A percentile compares a stretch with the other conserved stretches of the same genome.
These are phyloP conservation scores for Cylindrotheca closterium DNA, from an alignment of 108 stramenopile species.

Conservation along the genomic window DNA sequence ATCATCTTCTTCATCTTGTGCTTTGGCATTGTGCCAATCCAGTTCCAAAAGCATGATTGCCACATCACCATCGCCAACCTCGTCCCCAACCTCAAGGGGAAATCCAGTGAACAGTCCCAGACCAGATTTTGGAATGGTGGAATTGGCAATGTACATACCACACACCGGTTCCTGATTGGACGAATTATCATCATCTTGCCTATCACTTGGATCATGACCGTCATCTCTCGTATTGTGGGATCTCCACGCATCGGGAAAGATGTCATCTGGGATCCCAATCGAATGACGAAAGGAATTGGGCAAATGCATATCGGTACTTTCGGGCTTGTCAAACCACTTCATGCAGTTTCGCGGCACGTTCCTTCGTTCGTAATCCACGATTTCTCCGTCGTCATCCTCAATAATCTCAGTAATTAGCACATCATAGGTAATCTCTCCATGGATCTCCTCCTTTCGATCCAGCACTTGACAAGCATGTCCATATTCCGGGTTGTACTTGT, in stretches of 20 bases:
- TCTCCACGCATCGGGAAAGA: slow-evolving; percentile 68
- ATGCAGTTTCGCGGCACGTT: slow-evolving; percentile 43
- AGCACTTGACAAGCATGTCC: slow-evolving; percentile 30
- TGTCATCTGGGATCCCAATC: slow-evolving; percentile 59
- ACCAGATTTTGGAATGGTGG: slow-evolving; percentile 42
- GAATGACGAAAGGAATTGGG: slow-evolving; percentile 64
- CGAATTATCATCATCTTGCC: neutral
- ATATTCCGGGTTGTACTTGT: slow-evolving; percentile 13
- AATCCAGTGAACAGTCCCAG: slow-evolving; percentile 38
- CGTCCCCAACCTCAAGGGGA: neutral
- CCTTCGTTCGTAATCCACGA: slow-evolving; percentile 11
- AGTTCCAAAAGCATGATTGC: slow-evolving; percentile 29
- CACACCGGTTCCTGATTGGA: neutral
- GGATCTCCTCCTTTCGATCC: slow-evolving; percentile 4
- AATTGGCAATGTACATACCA: slow-evolving; percentile 34
- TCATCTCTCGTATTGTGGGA: neutral
- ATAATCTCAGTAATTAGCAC: slow-evolving; percentile 1
- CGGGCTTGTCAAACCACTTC: slow-evolving; percentile 46
- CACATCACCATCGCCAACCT: slow-evolving; percentile 22
- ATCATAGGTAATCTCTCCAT: slow-evolving; percentile 7
- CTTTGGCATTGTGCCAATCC: slow-evolving; percentile 40
- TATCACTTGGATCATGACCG: neutral
- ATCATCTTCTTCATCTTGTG: slow-evolving; percentile 1
- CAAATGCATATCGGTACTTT: slow-evolving; percentile 43
- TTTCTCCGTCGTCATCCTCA: slow-evolving; percentile 7